phyloP scores from a whole-genome alignment of 768 basidiomycete genomes.

The Sporobolomyces pararoseus region DNA sequence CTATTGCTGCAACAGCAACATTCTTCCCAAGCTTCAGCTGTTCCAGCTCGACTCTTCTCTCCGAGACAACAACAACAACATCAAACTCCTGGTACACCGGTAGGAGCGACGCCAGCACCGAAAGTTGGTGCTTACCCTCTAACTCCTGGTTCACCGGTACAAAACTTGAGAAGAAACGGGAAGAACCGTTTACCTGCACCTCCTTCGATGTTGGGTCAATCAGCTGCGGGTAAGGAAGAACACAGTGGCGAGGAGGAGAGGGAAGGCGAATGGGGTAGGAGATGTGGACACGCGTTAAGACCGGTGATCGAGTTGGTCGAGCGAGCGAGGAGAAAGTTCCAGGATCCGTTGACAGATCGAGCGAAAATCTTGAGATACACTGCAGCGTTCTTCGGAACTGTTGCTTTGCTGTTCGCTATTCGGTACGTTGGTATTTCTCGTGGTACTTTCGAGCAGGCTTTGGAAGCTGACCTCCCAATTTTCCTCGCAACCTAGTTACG shows the following conservation, averaged over 20 bases:
- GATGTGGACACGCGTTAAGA: constrained; percentile 14
- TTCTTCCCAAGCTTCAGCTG: background rate
- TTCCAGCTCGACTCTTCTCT: background rate
- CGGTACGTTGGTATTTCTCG: constrained; percentile 2
- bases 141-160: constrained; percentile 21
- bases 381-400: background rate
- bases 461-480: background rate
- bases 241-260: too few species aligned
- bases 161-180: background rate
- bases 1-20: background rate
- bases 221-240: background rate
- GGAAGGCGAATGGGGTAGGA: constrained; percentile 7
- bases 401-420: constrained; percentile 2
- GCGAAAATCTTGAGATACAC: constrained; percentile 17
- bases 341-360: constrained; percentile 38
- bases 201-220: constrained; percentile 30
- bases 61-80: constrained; percentile 54
- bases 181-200: constrained; percentile 19
- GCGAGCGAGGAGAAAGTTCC: background rate
- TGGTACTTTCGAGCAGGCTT: background rate
- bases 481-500: background rate
- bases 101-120: constrained; percentile 3
- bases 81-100: background rate
- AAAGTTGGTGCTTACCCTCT: constrained; percentile 24
- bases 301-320: background rate